A percentile compares a stretch with the other conserved stretches of the same genome.
These are phyloP conservation scores for Heliamphora ciliata DNA, from an alignment of 179 eudicot genomes.

Conservation along the genomic window DNA sequence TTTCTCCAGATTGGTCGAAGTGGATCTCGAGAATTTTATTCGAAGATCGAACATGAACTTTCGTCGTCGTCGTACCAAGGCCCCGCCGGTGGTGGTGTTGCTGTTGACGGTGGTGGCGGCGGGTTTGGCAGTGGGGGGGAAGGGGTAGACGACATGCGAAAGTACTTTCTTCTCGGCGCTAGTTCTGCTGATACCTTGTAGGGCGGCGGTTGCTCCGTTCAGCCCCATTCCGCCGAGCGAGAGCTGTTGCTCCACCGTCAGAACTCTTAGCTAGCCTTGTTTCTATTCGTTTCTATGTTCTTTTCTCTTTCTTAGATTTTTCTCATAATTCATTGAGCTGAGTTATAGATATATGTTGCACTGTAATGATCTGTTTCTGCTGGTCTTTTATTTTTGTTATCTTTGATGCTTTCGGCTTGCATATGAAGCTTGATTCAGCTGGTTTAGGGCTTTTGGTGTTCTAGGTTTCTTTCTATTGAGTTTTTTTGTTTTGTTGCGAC, in stretches of 20 bases:
- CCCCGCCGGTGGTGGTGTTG: constrained; percentile 23
- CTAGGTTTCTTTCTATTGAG: not conserved
- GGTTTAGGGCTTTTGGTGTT: constrained; percentile 11
- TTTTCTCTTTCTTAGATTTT: no score
- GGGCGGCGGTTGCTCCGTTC: constrained; percentile 67
- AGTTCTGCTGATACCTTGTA: constrained; percentile 80
- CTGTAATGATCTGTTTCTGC: not conserved
- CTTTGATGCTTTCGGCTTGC: not conserved
- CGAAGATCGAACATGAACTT: constrained; percentile 38
- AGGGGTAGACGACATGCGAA: constrained; percentile 38
- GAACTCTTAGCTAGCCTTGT: constrained; percentile 74
- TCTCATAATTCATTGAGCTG: no score
- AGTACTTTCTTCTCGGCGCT: constrained; percentile 81
- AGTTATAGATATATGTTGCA: no score
- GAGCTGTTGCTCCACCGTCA: constrained; percentile 69
- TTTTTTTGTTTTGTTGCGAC: not conserved
- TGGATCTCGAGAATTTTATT: not conserved
- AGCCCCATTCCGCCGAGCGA: constrained; percentile 71
- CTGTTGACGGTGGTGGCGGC: constrained; percentile 23
- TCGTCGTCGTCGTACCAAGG: not conserved
- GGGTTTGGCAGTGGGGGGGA: constrained; percentile 31
- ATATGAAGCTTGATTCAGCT: constrained; percentile 3
- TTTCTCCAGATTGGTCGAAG: not conserved
- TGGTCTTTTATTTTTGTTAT: not conserved
- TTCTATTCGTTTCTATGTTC: constrained; percentile 12